Conservation (phyloP, 345 rosid genomes). For the Firmiana major region DNA sequence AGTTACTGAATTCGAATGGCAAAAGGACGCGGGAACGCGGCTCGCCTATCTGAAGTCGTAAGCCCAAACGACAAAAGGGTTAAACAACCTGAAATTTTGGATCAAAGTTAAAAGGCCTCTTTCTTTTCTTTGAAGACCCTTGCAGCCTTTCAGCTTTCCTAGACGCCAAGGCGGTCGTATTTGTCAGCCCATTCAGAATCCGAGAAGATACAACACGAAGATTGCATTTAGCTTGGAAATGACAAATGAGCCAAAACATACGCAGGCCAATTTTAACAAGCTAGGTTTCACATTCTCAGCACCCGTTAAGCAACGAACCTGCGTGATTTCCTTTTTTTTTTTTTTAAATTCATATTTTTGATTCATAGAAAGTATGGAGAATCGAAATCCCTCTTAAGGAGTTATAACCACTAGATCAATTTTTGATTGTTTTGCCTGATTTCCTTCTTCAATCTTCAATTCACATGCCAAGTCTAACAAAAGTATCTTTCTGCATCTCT, state of each 20-base stretch:
- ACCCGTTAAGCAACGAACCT: neutral
- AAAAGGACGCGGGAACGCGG: neutral
- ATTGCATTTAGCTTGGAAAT: neutral
- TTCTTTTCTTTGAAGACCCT: too few relatives aligned
- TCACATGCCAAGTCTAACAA: neutral
- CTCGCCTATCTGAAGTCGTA: neutral
- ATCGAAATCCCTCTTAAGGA: too few relatives aligned
- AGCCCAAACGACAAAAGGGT: neutral
- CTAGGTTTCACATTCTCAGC: neutral
- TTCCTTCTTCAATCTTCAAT: neutral
- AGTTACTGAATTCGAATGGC: neutral
- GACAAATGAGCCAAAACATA: neutral
- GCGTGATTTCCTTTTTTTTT: neutral
- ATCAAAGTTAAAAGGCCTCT: too few relatives aligned
- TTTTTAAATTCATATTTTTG: too few relatives aligned
- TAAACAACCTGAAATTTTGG: too few relatives aligned
- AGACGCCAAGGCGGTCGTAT: neutral
- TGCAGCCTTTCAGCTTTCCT: too few relatives aligned
- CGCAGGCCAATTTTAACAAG: neutral
- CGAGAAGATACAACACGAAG: neutral
- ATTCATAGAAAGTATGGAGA: too few relatives aligned
- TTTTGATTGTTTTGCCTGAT: too few relatives aligned
- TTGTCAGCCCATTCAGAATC: neutral
- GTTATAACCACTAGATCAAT: too few relatives aligned
- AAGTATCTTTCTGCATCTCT: neutral